Conservation (phyloP, 2,329 filamentous ascomycete genomes). For the Colletotrichum sp. region DNA sequence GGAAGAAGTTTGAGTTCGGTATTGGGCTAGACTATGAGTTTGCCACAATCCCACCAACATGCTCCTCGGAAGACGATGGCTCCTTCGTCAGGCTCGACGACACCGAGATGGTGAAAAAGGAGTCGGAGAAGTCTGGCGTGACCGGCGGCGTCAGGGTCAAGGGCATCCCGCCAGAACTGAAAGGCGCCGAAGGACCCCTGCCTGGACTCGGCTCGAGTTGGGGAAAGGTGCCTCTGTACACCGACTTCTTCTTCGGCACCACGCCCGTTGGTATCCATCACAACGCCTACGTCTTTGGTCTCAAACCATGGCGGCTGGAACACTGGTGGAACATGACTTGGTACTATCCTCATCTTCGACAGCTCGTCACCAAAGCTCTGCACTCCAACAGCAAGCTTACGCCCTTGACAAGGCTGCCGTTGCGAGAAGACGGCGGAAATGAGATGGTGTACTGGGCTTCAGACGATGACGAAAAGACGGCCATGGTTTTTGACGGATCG, state of each 20-base stretch:
- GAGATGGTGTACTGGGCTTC: slow-evolving; percentile 29
- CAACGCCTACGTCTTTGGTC: slow-evolving; percentile 37
- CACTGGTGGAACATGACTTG: slow-evolving; percentile 42
- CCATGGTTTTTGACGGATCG: slow-evolving; percentile 28
- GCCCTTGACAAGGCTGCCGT: slow-evolving; percentile 25
- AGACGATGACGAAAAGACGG: slow-evolving; percentile 3
- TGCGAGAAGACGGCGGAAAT: background rate
- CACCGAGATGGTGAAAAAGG: slow-evolving; percentile 22
- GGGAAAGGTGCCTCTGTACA: slow-evolving; percentile 38
- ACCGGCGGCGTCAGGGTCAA: slow-evolving; percentile 31
- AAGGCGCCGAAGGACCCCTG: slow-evolving; percentile 15
- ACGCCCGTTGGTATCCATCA: slow-evolving; percentile 42
- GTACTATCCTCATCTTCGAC: slow-evolving; percentile 37
- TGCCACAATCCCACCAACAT: slow-evolving; percentile 39
- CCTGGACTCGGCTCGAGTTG: slow-evolving; percentile 25
- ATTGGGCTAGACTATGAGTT: slow-evolving; percentile 45
- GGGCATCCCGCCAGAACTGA: slow-evolving; percentile 32
- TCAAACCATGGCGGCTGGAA: slow-evolving; percentile 34
- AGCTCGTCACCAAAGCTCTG: slow-evolving; percentile 32
- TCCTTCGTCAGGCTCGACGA: slow-evolving; percentile 36
- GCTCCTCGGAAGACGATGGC: slow-evolving; percentile 41
- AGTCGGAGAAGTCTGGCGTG: slow-evolving; percentile 35
- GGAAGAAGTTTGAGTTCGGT: slow-evolving; percentile 38
- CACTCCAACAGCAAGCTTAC: slow-evolving; percentile 10
- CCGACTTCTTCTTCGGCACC: slow-evolving; percentile 40